Conservation (phyloP, 2,329 filamentous ascomycete species). For the Pyrenochaeta sp. region DNA sequence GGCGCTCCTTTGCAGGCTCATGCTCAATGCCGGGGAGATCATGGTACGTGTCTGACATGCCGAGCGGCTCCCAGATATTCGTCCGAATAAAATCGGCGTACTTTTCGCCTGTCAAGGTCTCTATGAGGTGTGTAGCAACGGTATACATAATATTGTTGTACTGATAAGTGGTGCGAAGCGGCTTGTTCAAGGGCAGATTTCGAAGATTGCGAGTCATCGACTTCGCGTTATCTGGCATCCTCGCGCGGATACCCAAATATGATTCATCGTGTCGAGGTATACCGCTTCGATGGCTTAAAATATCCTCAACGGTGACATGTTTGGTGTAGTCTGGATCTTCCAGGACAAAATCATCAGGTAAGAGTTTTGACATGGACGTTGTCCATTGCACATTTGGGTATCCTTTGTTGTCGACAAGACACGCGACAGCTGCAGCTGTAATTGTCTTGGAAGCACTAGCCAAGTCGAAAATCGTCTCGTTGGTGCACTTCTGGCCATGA, state of each 20-base stretch:
- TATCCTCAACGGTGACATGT: slow-evolving; percentile 64
- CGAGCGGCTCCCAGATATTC: slow-evolving; percentile 52
- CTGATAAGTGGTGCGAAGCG: slow-evolving; percentile 55
- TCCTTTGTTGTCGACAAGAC: slow-evolving; percentile 57
- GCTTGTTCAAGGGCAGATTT: slow-evolving; percentile 52
- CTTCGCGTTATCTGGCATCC: slow-evolving; percentile 14
- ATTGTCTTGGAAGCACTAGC: slow-evolving; percentile 67
- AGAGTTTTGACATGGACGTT: slow-evolving; percentile 57
- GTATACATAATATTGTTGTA: slow-evolving; percentile 65
- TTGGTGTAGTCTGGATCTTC: slow-evolving; percentile 57
- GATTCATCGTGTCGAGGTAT: slow-evolving; percentile 48
- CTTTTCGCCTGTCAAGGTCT: slow-evolving; percentile 51
- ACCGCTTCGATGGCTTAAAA: slow-evolving; percentile 63
- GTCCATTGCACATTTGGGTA: slow-evolving; percentile 56
- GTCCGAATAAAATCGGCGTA: slow-evolving; percentile 44
- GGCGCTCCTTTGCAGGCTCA: not conserved
- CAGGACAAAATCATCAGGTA: slow-evolving; percentile 64
- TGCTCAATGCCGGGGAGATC: slow-evolving; percentile 41
- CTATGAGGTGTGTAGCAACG: slow-evolving; percentile 56
- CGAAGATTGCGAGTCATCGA: slow-evolving; percentile 46
- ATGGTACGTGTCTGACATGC: slow-evolving; percentile 51
- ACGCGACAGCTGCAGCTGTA: slow-evolving; percentile 59
- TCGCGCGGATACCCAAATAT: slow-evolving; percentile 12
- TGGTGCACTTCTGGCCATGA: slow-evolving; percentile 27
- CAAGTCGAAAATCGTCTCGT: slow-evolving; percentile 62